These are phyloP conservation scores for Exophiala sp. DNA, from an alignment of 2,329 filamentous ascomycete genomes.

Conservation along the genomic window DNA sequence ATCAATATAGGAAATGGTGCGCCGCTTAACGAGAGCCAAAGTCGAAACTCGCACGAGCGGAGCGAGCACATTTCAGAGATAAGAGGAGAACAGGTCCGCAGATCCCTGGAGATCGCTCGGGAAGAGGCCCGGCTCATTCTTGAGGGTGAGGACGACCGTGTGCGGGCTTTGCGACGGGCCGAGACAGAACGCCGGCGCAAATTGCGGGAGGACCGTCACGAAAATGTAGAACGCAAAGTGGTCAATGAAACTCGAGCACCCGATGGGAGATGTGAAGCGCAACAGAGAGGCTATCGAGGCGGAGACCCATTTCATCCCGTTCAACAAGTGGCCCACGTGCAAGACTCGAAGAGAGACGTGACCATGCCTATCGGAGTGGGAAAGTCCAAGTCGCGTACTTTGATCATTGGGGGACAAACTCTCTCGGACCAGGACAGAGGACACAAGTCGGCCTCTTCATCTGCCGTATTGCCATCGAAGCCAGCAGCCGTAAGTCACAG, in stretches of 20 bases:
- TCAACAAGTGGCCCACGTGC: no score
- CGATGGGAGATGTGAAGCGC: not conserved
- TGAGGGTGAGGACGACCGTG: conserved; percentile 26
- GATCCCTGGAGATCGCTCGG: conserved; percentile 23
- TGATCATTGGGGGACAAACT: conserved; percentile 13
- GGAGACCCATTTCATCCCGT: no score
- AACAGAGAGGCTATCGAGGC: not conserved
- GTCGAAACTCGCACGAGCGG: not conserved
- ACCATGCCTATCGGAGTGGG: not conserved
- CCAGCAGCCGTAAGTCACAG: not conserved
- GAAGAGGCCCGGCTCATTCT: conserved; percentile 29
- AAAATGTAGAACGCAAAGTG: not conserved
- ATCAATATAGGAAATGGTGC: no score
- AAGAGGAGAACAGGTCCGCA: conserved; percentile 3
- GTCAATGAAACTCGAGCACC: not conserved
- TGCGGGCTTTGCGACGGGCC: conserved; percentile 17
- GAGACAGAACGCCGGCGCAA: conserved; percentile 14
- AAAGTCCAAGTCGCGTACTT: conserved; percentile 12
- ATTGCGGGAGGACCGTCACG: conserved; percentile 9
- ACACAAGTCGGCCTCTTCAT: conserved; percentile 7
- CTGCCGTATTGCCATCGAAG: conserved; percentile 1
- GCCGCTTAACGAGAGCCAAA: not conserved
- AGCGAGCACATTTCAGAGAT: not conserved
- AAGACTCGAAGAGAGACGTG: not conserved
- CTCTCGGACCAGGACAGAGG: not conserved